Percentiles rank a stretch among this genome's conserved stretches.
Evolutionary conservation across 2,329 filamentous ascomycete genomes (phyloP).

Genomic region (Diaporthe citri): DNA sequence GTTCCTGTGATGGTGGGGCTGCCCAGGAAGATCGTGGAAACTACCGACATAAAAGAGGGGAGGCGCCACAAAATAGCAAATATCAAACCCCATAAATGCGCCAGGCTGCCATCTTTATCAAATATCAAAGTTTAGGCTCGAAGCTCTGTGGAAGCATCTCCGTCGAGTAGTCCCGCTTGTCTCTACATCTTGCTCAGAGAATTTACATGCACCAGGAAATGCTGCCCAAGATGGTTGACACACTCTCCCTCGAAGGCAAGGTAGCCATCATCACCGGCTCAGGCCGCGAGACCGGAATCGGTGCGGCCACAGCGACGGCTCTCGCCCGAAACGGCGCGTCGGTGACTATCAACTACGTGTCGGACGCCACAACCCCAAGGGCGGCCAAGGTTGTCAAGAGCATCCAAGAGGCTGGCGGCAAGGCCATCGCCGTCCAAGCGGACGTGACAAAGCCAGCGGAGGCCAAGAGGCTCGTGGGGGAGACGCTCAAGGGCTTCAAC

Average conservation of each 20-base stretch:
- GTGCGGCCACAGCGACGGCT: conserved; percentile 55
- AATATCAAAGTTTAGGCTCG: background rate
- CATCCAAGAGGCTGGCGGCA: conserved; percentile 48
- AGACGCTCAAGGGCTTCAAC: conserved; percentile 51
- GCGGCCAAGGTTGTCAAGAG: conserved; percentile 49
- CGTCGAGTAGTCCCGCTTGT: background rate
- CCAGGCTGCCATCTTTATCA: background rate
- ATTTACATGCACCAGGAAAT: background rate
- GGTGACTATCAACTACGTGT: conserved; percentile 56
- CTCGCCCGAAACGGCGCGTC: conserved; percentile 57
- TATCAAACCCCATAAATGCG: background rate
- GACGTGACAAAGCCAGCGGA: conserved; percentile 50
- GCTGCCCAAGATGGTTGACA: conserved; percentile 43
- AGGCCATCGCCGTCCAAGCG: conserved; percentile 50
- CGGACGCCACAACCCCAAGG: conserved; percentile 47
- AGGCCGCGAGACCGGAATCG: conserved; percentile 58
- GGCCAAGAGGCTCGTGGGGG: conserved; percentile 48
- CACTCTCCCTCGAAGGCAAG: conserved; percentile 55
- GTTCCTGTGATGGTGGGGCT: background rate
- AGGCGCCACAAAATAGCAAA: conserved; percentile 18
- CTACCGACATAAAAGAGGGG: background rate
- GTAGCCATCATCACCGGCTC: conserved; percentile 60
- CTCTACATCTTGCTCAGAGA: background rate
- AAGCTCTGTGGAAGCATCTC: background rate
- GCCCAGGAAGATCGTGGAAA: background rate